Conservation (phyloP, 169 alveolate species). For the Eimeria falciformis region DNA sequence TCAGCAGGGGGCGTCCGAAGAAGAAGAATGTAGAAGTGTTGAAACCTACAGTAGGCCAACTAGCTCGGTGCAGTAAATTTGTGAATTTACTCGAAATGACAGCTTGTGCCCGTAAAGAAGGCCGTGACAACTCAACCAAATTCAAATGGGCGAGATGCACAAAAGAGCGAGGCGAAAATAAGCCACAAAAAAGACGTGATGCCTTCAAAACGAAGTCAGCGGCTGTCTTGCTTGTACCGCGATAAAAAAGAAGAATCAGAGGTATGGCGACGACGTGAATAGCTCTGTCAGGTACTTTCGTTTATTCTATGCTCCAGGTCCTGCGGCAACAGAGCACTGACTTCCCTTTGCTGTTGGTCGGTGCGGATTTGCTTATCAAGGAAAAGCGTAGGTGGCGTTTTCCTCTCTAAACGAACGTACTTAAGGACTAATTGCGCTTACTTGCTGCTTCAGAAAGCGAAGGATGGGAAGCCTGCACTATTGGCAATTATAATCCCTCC, state of each 20-base stretch:
- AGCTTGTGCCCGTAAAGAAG: too few relatives aligned
- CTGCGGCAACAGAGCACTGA: conserved; percentile 34
- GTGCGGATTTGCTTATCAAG: not conserved
- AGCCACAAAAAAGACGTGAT: not conserved
- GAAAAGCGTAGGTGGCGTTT: not conserved
- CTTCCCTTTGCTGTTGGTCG: not conserved
- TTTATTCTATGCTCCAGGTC: not conserved
- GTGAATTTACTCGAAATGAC: too few relatives aligned
- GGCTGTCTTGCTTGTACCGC: not conserved
- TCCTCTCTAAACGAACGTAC: not conserved
- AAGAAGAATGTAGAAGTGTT: too few relatives aligned
- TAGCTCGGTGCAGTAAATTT: too few relatives aligned
- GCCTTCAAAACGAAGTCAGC: not conserved
- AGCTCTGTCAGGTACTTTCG: not conserved
- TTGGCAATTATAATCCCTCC: not conserved
- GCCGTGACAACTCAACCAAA: too few relatives aligned
- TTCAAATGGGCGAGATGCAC: not conserved
- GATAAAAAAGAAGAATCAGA: conserved; percentile 9
- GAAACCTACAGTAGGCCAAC: too few relatives aligned
- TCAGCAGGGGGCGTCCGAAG: too few relatives aligned
- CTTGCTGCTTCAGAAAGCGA: conserved; percentile 28
- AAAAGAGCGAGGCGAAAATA: not conserved
- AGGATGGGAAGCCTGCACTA: not conserved
- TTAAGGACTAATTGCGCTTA: not conserved
- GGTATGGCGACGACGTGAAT: not conserved